These are phyloP conservation scores for Cadophora gregata DNA, from an alignment of 2,329 filamentous ascomycete species.

Conservation along the genomic window DNA sequence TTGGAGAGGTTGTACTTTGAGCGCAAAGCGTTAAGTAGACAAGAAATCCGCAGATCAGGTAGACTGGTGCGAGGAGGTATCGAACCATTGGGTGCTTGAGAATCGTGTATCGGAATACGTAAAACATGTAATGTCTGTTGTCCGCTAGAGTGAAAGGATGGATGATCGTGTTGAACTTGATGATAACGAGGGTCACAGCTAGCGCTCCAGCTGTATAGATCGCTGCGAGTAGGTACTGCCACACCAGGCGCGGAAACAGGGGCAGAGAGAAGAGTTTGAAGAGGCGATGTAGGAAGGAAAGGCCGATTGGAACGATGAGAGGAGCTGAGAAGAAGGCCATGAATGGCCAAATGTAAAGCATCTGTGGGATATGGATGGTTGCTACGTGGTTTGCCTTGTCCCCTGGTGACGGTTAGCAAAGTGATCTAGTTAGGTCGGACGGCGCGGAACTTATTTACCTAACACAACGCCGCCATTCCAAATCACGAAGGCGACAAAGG, in stretches of 20 bases:
- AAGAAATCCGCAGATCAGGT: conserved; percentile 73
- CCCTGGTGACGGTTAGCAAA: conserved; percentile 56
- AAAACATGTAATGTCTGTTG: conserved; percentile 97
- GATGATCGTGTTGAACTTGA: conserved; percentile 88
- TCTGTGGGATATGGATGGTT: conserved; percentile 85
- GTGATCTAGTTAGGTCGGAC: not conserved
- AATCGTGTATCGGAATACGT: conserved; percentile 86
- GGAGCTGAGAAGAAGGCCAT: conserved; percentile 89
- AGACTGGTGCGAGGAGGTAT: conserved; percentile 72
- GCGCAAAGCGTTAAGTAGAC: conserved; percentile 68
- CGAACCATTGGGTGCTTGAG: conserved; percentile 67
- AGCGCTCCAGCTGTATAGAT: conserved; percentile 22
- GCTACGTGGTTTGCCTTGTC: conserved; percentile 95
- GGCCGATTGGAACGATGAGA: conserved; percentile 62
- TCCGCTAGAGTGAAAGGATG: conserved; percentile 97
- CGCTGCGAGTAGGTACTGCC: conserved; percentile 25
- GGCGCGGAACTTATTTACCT: conserved; percentile 59
- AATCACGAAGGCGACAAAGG: conserved; percentile 76
- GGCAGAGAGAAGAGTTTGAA: conserved; percentile 39
- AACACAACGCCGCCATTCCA: conserved; percentile 95
- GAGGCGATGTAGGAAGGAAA: conserved; percentile 50
- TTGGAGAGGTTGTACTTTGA: conserved; percentile 28
- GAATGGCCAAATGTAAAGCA: conserved; percentile 95
- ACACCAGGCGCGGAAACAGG: conserved; percentile 33
- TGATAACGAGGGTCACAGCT: conserved; percentile 51